These are phyloP conservation scores for Candida maesae DNA, from an alignment of 805 yeast species.

Conservation along the genomic window DNA sequence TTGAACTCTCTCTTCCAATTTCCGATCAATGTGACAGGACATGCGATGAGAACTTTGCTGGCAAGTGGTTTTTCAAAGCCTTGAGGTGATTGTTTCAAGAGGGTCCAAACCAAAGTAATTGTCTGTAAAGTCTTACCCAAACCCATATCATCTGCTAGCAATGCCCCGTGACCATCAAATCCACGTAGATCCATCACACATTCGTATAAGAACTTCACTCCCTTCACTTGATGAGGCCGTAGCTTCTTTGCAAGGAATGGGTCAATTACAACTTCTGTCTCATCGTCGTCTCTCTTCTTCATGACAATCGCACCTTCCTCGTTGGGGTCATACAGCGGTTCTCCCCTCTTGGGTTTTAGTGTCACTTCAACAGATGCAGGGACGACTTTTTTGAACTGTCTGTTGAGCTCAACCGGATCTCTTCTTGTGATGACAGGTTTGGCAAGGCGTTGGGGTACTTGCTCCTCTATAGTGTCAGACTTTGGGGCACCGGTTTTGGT, in stretches of 20 bases:
- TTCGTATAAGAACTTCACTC: conserved; percentile 75
- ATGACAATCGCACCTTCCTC: conserved; percentile 37
- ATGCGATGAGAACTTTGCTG: conserved; percentile 69
- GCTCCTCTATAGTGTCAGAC: not conserved
- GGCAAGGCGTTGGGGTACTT: not conserved
- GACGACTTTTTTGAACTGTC: conserved; percentile 25
- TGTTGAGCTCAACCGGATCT: conserved; percentile 17
- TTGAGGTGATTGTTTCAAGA: conserved; percentile 57
- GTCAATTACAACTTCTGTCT: conserved; percentile 54
- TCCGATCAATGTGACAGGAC: conserved; percentile 84
- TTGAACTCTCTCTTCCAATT: conserved; percentile 88
- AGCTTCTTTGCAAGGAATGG: conserved; percentile 49
- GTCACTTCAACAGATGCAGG: conserved; percentile 18
- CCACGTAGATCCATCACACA: conserved; percentile 71
- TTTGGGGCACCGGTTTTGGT: conserved; percentile 8
- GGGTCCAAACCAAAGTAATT: conserved; percentile 79
- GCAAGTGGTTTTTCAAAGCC: conserved; percentile 35
- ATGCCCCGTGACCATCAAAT: conserved; percentile 58
- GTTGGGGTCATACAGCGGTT: conserved; percentile 39
- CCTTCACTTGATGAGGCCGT: conserved; percentile 86
- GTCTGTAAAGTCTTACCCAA: conserved; percentile 87
- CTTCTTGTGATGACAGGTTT: conserved; percentile 5
- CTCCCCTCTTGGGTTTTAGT: conserved; percentile 12
- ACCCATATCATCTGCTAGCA: conserved; percentile 98
- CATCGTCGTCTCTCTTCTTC: conserved; percentile 30